Base-by-base conservation (phyloP, 208 protist species). In the Crithidia bombi region DNA sequence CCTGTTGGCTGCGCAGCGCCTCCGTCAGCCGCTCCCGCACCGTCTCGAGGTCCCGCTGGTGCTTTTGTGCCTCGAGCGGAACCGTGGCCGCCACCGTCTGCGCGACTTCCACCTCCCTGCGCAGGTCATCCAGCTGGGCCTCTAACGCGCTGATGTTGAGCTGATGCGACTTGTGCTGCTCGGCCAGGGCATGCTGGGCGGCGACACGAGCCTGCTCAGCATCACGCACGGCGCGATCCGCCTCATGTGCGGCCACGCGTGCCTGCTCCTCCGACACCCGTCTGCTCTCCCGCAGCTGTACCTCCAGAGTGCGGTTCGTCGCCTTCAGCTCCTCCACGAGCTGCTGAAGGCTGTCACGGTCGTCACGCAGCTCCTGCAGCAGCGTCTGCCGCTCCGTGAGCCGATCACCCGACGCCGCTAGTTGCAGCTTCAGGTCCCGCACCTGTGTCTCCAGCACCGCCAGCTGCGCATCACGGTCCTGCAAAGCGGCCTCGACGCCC, bases 31-130 rank as follows among this genome's bases (percentile, higher is more conserved):
- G 79, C 52, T 80, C 71, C 14, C 79, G 76, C 49, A 86, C 59
- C 11, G 77, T 66, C 44, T 77, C 71, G 19, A 88, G 64, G 50
- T 88, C 76, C 33, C 69, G 67, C 58, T 88, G 65, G 41, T 75
- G 77, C 43, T 64, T 68, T 41, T 86, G 70, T 14, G 50, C 75
- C 65, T 81, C 75, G 36, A 78, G 73, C 9, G 75, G 79, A 21
- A 82, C 59, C 25, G 82, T 81, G 19, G 86, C 82, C n/a, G 82
- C 86, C 28, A 86, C 64, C 36, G 86, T 79, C 64, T 86, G 77
- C 14, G 71, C 73, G 19, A 70, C 79, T 44, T 85, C 72, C 41
- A 91, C 65, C 65, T 82, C 77, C 0, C 43, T 26, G 12, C 72
- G 75, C 51, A 81, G 55, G 2, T 76, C 69, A 33, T 77, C 75